Base-by-base conservation (phyloP, 2,329 filamentous ascomycete species). In the Pyricularia pennisetigena region DNA sequence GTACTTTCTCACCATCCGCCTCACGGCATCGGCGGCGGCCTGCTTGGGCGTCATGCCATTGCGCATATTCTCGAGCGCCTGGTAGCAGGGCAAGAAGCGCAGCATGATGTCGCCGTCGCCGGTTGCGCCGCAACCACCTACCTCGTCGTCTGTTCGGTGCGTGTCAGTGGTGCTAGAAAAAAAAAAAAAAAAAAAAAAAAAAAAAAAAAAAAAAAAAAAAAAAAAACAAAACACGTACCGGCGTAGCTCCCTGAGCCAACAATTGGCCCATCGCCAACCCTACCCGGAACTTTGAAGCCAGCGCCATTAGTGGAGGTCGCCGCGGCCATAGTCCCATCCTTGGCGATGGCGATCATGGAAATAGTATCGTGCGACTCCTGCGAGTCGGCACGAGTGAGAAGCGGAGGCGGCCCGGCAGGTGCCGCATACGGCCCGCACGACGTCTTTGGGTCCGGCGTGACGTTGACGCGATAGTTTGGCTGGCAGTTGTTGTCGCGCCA, bases 21-120 rank as follows among this genome's bases (percentile, higher is more conserved):
- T 68, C 0, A 86, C 82, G 0, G 79, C 82, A 68, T 86, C 82
- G 64, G 83, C 79, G 0, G 84, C 84, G 0, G 84, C 84, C 35
- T 80, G 77, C 4, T 72, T 75, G 0, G 84, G 82, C 0, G 74
- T 74, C 79, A 86, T 80, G 1, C 84, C 84, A 1, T 72, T 74
- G 12, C 84, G 77, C 73, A 86, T 69, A 69, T 77, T 85, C 76
- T 86, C 84, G 0, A 86, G 80, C 1, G 84, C 84, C 72, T 86
- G 84, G 71, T 86, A 86, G 72, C 84, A 86, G 0, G 84, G 84
- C 28, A 86, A 73, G 70, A 86, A 85, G 4, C 83, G 79, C 80
- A 85, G 83, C 83, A 86, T 85, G 69, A 86, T 74, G 71, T 86
- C 84, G 0, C 84, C 84, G 68, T 86, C 84, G 1, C 84, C 84